Evolutionary conservation across 2,329 filamentous ascomycete species (phyloP).

Genomic region (Phialocephala sp.): DNA sequence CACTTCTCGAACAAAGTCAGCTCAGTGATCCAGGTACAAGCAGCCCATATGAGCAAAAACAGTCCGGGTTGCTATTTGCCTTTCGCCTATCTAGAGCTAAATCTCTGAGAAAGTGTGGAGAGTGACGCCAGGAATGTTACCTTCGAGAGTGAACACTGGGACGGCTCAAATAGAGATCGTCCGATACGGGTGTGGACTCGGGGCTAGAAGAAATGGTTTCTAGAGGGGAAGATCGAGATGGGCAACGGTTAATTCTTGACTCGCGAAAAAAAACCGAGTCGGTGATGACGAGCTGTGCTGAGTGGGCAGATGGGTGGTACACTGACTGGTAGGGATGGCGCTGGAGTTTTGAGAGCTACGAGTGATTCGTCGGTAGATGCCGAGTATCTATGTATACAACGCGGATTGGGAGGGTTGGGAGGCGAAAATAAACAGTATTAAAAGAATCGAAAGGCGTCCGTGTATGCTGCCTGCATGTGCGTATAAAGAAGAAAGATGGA

Average conservation of each 20-base stretch:
- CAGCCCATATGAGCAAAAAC: neutral
- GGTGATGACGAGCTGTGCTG: neutral
- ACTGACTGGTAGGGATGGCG: conserved; percentile 5
- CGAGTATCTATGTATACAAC: conserved; percentile 8
- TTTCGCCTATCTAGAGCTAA: conserved; percentile 10
- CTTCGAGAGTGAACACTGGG: conserved; percentile 12
- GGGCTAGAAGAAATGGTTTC: neutral
- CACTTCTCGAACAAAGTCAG: conserved; percentile 7
- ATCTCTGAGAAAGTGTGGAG: conserved; percentile 10
- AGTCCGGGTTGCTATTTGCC: conserved; percentile 11
- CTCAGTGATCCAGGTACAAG: conserved; percentile 9
- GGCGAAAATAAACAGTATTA: conserved; percentile 18
- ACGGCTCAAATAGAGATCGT: conserved; percentile 18
- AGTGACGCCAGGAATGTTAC: conserved; percentile 19
- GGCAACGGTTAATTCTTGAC: conserved; percentile 15
- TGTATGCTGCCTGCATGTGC: conserved; percentile 35
- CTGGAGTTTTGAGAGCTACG: conserved; percentile 10
- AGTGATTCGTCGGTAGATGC: conserved; percentile 13
- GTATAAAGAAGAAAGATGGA: conserved; percentile 20
- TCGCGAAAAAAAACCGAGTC: neutral
- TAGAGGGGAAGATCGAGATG: conserved; percentile 19
- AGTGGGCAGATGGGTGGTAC: conserved; percentile 7
- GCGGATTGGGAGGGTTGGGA: conserved; percentile 4
- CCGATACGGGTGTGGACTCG: neutral
- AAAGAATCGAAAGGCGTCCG: conserved; percentile 35